A percentile compares a stretch with the other conserved stretches of the same genome.
These are phyloP conservation scores for Xylariaceae sp. DNA, from an alignment of 2,329 filamentous ascomycete genomes.

Conservation along the genomic window DNA sequence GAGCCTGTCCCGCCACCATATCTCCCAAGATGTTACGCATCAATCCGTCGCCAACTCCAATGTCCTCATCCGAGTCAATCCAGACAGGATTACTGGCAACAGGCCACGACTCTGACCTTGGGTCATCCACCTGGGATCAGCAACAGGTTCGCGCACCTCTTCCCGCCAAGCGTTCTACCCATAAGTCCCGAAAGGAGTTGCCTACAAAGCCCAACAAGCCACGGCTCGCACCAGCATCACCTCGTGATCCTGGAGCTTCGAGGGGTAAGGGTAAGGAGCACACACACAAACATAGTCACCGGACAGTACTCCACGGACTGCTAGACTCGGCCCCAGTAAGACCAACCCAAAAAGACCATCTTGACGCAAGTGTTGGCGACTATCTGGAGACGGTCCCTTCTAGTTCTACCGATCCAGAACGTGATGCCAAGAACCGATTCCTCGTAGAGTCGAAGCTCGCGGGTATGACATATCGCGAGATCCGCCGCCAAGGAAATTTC, in stretches of 20 bases:
- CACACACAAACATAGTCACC: conserved; percentile 3
- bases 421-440: conserved; percentile 40
- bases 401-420: conserved; percentile 17
- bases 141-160: conserved; percentile 11
- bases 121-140: conserved; percentile 18
- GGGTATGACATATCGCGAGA: conserved; percentile 62
- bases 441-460: conserved; percentile 49
- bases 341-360: conserved; percentile 6
- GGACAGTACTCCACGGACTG: conserved; percentile 10
- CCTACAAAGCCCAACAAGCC: conserved; percentile 24
- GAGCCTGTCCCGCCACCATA: conserved; percentile 25
- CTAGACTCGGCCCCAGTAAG: conserved; percentile 6
- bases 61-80: conserved; percentile 27
- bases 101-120: conserved; percentile 20
- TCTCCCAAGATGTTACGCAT: conserved; percentile 30
- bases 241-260: conserved; percentile 4
- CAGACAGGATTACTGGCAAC: conserved; percentile 14
- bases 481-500: conserved; percentile 51
- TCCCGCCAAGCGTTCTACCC: conserved; percentile 13
- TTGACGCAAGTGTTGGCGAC: not conserved
- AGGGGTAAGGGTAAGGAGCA: conserved; percentile 15
- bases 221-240: conserved; percentile 7
- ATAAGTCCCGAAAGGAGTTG: conserved; percentile 26
- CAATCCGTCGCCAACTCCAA: conserved; percentile 29
- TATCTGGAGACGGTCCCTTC: not conserved